These are phyloP conservation scores for Lactifluus hygrophoroides DNA, from an alignment of 768 basidiomycete genomes.

Conservation along the genomic window DNA sequence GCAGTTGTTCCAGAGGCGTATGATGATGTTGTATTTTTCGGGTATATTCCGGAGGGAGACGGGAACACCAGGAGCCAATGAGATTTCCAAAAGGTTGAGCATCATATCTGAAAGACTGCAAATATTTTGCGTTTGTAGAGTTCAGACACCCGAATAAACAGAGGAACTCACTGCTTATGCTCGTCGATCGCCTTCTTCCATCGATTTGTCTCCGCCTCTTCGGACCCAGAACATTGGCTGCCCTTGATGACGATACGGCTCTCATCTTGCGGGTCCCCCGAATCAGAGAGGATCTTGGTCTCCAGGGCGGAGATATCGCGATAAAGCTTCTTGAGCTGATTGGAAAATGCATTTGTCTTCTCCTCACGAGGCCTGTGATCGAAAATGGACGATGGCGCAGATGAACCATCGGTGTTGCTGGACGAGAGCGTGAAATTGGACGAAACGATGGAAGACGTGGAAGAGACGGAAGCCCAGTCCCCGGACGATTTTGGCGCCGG, in stretches of 20 bases:
- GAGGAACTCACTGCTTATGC: conserved; percentile 71
- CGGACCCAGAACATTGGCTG: conserved; percentile 30
- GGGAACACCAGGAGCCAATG: conserved; percentile 80
- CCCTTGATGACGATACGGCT: conserved; percentile 30
- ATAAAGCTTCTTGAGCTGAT: conserved; percentile 75
- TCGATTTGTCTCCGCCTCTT: conserved; percentile 65
- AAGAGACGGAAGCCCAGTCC: conserved; percentile 68
- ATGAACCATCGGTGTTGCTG: conserved; percentile 64
- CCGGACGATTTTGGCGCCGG: conserved; percentile 52
- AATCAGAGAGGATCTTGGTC: conserved; percentile 56
- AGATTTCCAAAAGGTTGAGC: conserved; percentile 79
- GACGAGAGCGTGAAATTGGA: conserved; percentile 69
- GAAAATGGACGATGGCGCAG: conserved; percentile 61
- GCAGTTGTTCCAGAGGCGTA: conserved; percentile 83
- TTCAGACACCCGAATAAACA: neutral
- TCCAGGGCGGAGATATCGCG: conserved; percentile 76
- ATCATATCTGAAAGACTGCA: conserved; percentile 84
- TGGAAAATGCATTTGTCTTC: conserved; percentile 57
- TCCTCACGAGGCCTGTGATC: conserved; percentile 44
- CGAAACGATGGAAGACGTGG: conserved; percentile 62
- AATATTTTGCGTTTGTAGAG: conserved; percentile 17
- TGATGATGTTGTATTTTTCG: conserved; percentile 91
- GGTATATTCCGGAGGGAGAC: conserved; percentile 85
- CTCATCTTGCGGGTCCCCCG: conserved; percentile 45
- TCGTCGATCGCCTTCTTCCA: conserved; percentile 63